Base-by-base conservation (phyloP, 2,329 filamentous ascomycete genomes). In the Bipolaris sorokiniana region DNA sequence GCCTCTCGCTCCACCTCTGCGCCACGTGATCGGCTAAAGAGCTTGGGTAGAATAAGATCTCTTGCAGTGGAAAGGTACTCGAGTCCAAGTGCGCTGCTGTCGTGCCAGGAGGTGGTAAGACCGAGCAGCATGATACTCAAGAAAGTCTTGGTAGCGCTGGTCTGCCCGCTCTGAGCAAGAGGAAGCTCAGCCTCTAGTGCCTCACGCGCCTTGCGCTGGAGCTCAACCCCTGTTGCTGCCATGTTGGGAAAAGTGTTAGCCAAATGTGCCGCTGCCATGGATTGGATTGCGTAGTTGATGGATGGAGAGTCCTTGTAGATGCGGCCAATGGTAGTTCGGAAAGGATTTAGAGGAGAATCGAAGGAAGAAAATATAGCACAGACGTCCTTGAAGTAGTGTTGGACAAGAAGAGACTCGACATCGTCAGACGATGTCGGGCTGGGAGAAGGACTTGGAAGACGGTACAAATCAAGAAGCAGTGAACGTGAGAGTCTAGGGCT, bases 371-470 rank as follows among this genome's bases (percentile, higher is more conserved):
- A 88, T 9, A 88, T 73, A 3, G 80, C 81, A 47, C 84, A 86
- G 3, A 87, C 84, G 57, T 87, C 84, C 63, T 84, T 83, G 74
- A 88, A 88, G 63, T 88, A 88, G 63, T 88, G 86, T 46, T 87
- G 84, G 9, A 88, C 82, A 15, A 88, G 75, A 44, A 84, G 80
- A 45, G 83, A 85, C 3, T 83, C 81, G 16, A 81, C 76, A 45
- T 84, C 82, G 54, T 73, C 69, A n/a, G 66, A 58, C 23, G 82
- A 63, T 28, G 70, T 66, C 54, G 66, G 34, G 57, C 72, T 55
- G 40, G 76, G 65, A 56, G 77, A 64, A 50, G 75, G 65, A 55
- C 66, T 65, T 53, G 75, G 70, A 49, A 76, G 62, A 45, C 74
- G 72, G 52, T 77, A 77, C 56, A 72, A 76, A 51, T 72, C 70